Percentiles rank a stretch among this genome's conserved stretches.
Evolutionary conservation across 768 basidiomycete species (phyloP).

Genomic region (Cystobasidium tubakii): DNA sequence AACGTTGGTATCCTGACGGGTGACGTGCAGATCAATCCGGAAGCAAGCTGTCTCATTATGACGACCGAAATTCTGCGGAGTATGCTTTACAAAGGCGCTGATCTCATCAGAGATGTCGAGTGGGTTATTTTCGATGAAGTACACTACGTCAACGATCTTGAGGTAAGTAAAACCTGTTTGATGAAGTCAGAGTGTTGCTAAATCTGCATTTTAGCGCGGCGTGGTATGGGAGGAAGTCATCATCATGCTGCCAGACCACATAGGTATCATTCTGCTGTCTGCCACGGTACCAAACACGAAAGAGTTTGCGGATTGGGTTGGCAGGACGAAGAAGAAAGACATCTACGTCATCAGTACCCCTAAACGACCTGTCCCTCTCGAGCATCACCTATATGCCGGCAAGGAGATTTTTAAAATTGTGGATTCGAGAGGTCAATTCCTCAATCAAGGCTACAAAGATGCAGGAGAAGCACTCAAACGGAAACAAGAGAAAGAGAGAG

Average conservation of each 20-base stretch:
- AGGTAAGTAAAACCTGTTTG: constrained; percentile 56
- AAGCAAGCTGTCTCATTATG: constrained; percentile 94
- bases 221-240: constrained; percentile 99
- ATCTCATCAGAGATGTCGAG: constrained; percentile 95
- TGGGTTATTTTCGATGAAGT: constrained; percentile 99
- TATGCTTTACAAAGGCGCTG: constrained; percentile 98
- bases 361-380: constrained; percentile 90
- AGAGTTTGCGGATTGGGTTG: constrained; percentile 99
- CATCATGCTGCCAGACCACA: constrained; percentile 98
- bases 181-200: constrained; percentile 19
- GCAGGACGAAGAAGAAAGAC: constrained; percentile 97
- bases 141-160: constrained; percentile 97
- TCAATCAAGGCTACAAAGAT: constrained; percentile 70
- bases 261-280: constrained; percentile 92
- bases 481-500: constrained; percentile 97
- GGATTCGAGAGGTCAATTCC: constrained; percentile 68
- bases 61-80: constrained; percentile 95
- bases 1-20: constrained; percentile 95
- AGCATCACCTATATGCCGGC: constrained; percentile 94
- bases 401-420: constrained; percentile 89
- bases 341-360: constrained; percentile 97
- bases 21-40: constrained; percentile 98
- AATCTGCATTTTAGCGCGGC: constrained; percentile 62
- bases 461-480: constrained; percentile 79
- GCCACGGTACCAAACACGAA: constrained; percentile 97